A percentile compares a stretch with the other conserved stretches of the same genome.
phyloP scores from a whole-genome alignment of 257 asterid genomes.

The Gardenia jasminoides region DNA sequence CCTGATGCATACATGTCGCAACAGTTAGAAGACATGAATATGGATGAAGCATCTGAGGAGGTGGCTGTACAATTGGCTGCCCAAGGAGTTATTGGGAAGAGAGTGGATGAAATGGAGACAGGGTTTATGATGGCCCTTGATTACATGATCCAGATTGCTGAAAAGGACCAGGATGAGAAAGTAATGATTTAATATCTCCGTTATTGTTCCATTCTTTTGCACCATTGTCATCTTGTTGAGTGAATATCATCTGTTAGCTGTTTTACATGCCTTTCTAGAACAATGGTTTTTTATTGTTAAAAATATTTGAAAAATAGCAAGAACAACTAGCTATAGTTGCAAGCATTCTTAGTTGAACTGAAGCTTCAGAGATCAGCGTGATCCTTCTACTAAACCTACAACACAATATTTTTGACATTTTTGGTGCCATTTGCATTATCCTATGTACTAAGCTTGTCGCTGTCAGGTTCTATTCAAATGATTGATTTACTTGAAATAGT shows the following conservation, averaged over 20 bases:
- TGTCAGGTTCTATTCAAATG: slow-evolving; percentile 2
- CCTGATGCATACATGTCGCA: slow-evolving; percentile 20
- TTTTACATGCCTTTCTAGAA: slow-evolving; percentile 1
- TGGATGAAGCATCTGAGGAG: slow-evolving; percentile 90
- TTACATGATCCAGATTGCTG: slow-evolving; percentile 94
- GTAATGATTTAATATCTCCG: slow-evolving; percentile 27
- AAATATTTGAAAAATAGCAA: not conserved
- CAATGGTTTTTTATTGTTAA: not conserved
- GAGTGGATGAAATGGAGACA: slow-evolving; percentile 96
- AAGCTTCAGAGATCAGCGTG: not conserved
- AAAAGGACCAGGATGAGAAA: slow-evolving; percentile 79
- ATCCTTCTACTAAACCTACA: not conserved
- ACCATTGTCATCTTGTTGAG: not conserved
- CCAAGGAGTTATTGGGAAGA: slow-evolving; percentile 97
- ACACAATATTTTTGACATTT: not conserved
- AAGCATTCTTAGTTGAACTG: not conserved
- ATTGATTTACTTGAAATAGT: slow-evolving; percentile 18
- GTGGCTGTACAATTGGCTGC: slow-evolving; percentile 90
- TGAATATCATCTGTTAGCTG: not conserved
- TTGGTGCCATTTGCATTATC: not conserved
- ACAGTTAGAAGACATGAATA: slow-evolving; percentile 91
- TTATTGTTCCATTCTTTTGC: not conserved
- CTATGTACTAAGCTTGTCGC: not conserved
- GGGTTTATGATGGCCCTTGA: slow-evolving; percentile 96
- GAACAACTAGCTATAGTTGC: not conserved